These are phyloP conservation scores for Fusarium sp. DNA, from an alignment of 2,329 filamentous ascomycete genomes.

Conservation along the genomic window DNA sequence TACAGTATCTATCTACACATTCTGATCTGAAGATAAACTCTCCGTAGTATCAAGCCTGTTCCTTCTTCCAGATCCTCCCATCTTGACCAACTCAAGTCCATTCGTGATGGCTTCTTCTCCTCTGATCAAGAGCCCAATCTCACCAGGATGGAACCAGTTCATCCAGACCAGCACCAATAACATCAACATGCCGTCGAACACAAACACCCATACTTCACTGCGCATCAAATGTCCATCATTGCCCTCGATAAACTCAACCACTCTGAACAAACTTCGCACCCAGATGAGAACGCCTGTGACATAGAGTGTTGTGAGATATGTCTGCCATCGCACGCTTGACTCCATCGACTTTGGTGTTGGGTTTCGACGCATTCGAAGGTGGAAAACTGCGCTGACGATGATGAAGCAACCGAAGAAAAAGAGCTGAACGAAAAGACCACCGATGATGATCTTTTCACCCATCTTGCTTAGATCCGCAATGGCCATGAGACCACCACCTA, in stretches of 20 bases:
- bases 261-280: conserved; percentile 55
- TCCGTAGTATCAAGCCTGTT: conserved; percentile 22
- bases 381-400: conserved; percentile 57
- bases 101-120: conserved; percentile 38
- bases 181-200: conserved; percentile 54
- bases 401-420: conserved; percentile 67
- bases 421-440: conserved; percentile 65
- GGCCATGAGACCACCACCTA: conserved; percentile 43
- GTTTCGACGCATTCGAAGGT: conserved; percentile 45
- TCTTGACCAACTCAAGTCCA: conserved; percentile 38
- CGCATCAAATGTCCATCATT: conserved; percentile 48
- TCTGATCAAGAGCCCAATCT: conserved; percentile 43
- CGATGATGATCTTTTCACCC: conserved; percentile 62
- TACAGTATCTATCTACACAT: too few species aligned
- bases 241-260: conserved; percentile 56
- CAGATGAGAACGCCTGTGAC: conserved; percentile 50
- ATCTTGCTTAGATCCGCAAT: conserved; percentile 33
- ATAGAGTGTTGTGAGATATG: conserved; percentile 45
- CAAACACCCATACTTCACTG: conserved; percentile 51
- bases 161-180: conserved; percentile 43
- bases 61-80: not conserved
- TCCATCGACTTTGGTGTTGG: conserved; percentile 24
- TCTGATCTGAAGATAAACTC: conserved; percentile 24
- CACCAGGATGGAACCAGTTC: conserved; percentile 47
- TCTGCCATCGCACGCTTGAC: conserved; percentile 47